phyloP scores from a whole-genome alignment of 176 grass and related monocot genomes.

The Carex pumila region DNA sequence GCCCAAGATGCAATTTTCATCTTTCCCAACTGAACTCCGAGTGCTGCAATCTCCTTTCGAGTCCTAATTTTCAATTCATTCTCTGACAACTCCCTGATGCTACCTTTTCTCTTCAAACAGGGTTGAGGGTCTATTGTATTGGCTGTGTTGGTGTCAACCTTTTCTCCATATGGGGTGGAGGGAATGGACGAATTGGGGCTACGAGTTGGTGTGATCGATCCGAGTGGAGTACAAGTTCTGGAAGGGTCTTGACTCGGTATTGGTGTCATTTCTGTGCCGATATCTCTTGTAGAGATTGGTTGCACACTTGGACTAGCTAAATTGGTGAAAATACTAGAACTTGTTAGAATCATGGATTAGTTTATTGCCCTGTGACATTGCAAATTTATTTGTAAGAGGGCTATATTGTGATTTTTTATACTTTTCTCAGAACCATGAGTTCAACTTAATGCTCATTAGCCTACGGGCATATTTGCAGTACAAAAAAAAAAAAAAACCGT shows the following conservation, averaged over 20 bases:
- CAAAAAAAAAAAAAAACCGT: background rate
- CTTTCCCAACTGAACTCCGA: conserved; percentile 88
- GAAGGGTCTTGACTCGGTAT: conserved; percentile 83
- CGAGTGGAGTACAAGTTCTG: conserved; percentile 60
- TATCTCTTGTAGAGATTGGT: conserved; percentile 56
- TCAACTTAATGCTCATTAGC: background rate
- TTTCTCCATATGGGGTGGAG: conserved; percentile 65
- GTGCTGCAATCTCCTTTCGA: conserved; percentile 81
- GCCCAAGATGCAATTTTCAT: conserved; percentile 96
- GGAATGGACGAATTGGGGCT: conserved; percentile 76
- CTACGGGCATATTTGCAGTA: no score
- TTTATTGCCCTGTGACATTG: background rate
- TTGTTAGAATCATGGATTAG: background rate
- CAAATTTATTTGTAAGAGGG: background rate
- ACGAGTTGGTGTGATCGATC: conserved; percentile 58
- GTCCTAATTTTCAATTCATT: conserved; percentile 64
- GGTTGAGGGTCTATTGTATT: conserved; percentile 27
- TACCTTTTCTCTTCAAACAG: conserved; percentile 47
- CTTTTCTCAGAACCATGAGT: background rate
- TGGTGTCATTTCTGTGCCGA: conserved; percentile 97
- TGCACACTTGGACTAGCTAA: conserved; percentile 43
- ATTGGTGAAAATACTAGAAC: conserved; percentile 12
- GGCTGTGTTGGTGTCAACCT: conserved; percentile 28
- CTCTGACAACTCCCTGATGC: conserved; percentile 50
- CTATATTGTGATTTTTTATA: background rate